Evolutionary conservation across 164 flowering plant species (phyloP).

Genomic region (Vitis amurensis): DNA sequence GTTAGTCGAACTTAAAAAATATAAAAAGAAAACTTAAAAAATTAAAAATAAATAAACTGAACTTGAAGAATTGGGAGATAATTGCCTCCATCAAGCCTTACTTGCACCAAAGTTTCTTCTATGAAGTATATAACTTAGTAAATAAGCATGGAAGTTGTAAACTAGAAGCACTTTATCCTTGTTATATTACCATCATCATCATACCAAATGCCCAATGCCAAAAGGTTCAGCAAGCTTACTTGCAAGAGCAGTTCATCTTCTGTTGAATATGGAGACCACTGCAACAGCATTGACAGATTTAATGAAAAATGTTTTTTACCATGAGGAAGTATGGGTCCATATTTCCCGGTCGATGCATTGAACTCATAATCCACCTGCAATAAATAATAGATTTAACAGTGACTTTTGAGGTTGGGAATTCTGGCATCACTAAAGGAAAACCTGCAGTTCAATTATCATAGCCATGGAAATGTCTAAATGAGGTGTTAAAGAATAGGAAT

Average conservation of each 20-base stretch:
- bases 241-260: conserved; percentile 80
- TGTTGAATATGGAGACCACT: conserved; percentile 85
- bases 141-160: no score
- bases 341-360: conserved; percentile 33
- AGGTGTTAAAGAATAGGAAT: neutral
- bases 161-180: no score
- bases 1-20: conserved; percentile 10
- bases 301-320: conserved; percentile 45
- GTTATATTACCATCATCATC: neutral
- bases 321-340: conserved; percentile 30
- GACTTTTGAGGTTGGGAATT: neutral
- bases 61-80: no score
- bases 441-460: no score
- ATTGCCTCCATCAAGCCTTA: no score
- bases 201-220: neutral
- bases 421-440: neutral
- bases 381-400: neutral
- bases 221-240: conserved; percentile 38
- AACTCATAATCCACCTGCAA: conserved; percentile 78
- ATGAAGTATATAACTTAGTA: no score
- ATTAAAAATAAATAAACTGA: no score
- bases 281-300: conserved; percentile 66
- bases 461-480: no score
- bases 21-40: neutral
- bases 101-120: no score